Conservation (phyloP, 1,139 yeast genomes). For the Yamadazyma sp. region DNA sequence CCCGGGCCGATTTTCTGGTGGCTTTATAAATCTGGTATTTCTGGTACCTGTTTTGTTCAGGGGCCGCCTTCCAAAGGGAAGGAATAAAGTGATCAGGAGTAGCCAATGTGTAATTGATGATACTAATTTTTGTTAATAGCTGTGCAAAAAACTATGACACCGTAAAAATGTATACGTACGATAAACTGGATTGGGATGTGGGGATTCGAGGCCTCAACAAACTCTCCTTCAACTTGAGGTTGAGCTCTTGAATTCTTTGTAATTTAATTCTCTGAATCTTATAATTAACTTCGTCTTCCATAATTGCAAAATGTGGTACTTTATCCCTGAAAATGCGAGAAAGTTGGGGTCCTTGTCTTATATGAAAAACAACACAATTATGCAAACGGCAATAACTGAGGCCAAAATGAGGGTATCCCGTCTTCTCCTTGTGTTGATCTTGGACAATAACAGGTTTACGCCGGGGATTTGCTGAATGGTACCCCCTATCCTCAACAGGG, state of each 20-base stretch:
- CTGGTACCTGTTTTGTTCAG: conserved; percentile 48
- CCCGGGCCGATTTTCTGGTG: conserved; percentile 7
- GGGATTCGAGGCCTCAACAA: conserved; percentile 60
- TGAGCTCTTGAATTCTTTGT: conserved; percentile 63
- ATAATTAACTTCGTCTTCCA: conserved; percentile 23
- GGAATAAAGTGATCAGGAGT: conserved; percentile 57
- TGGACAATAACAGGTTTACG: conserved; percentile 67
- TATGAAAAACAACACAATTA: conserved; percentile 61
- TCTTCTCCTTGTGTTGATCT: conserved; percentile 84
- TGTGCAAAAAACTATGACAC: background rate
- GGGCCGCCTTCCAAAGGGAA: conserved; percentile 45
- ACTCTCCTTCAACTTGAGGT: conserved; percentile 53
- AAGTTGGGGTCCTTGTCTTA: conserved; percentile 15
- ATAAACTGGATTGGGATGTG: conserved; percentile 64
- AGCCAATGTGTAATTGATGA: conserved; percentile 44
- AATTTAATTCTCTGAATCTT: conserved; percentile 51
- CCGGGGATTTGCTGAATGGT: conserved; percentile 79
- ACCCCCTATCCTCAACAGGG: conserved; percentile 63
- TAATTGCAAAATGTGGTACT: conserved; percentile 13
- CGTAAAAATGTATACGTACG: conserved; percentile 22
- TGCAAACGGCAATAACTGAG: conserved; percentile 67
- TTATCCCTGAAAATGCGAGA: conserved; percentile 2
- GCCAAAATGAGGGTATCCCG: conserved; percentile 89
- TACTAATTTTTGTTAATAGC: conserved; percentile 18
- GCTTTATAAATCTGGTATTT: conserved; percentile 25